Conservation (phyloP, 1,284 basidiomycete species). For the Megacollybia platyphylla region DNA sequence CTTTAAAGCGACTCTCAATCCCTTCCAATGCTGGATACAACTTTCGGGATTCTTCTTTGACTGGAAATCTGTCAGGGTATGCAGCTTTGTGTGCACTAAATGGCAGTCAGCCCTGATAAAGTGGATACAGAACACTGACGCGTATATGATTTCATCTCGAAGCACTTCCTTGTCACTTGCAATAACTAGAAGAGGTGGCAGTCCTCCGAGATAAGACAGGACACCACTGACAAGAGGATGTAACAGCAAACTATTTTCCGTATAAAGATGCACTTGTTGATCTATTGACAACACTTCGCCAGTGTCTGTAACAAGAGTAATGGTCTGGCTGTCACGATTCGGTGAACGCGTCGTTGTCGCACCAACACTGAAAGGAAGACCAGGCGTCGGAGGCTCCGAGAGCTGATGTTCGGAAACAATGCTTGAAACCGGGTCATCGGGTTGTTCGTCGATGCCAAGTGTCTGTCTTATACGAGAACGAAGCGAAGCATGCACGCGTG, state of each 20-base stretch:
- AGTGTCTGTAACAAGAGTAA: conserved; percentile 24
- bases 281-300: conserved; percentile 46
- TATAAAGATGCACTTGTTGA: conserved; percentile 81
- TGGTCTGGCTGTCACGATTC: conserved; percentile 23
- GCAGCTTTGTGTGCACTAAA: conserved; percentile 87
- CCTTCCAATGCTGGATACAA: conserved; percentile 57
- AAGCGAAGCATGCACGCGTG: conserved; percentile 48
- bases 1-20: conserved; percentile 49
- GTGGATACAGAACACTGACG: conserved; percentile 32
- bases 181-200: conserved; percentile 81
- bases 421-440: conserved; percentile 12
- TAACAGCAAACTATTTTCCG: conserved; percentile 70
- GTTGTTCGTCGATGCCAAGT: conserved; percentile 18
- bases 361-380: conserved; percentile 28
- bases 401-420: conserved; percentile 13
- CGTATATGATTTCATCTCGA: conserved; percentile 85
- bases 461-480: conserved; percentile 51
- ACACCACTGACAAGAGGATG: conserved; percentile 85
- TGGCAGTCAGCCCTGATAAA: conserved; percentile 1
- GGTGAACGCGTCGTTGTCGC: conserved; percentile 30
- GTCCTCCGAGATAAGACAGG: conserved; percentile 78
- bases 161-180: conserved; percentile 88
- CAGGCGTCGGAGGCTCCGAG: conserved; percentile 5
- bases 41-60: conserved; percentile 44
- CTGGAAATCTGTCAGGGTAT: conserved; percentile 63